Percentiles rank a stretch among this genome's conserved stretches.
These are phyloP conservation scores for Botrytis aclada DNA, from an alignment of 2,329 filamentous ascomycete genomes.

Conservation along the genomic window DNA sequence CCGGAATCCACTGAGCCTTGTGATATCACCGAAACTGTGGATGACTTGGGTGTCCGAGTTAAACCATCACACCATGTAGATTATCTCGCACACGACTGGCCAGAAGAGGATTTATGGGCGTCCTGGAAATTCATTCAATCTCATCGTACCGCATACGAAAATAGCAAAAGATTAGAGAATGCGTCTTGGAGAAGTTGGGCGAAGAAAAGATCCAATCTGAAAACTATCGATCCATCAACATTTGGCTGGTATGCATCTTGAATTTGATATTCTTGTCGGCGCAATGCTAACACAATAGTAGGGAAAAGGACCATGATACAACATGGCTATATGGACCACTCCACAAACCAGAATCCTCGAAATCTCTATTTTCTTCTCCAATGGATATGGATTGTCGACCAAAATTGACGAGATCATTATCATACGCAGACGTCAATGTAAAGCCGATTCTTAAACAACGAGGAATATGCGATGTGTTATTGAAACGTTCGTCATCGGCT, in stretches of 20 bases:
- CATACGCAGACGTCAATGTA: constrained; percentile 44
- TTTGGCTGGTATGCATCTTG: constrained; percentile 75
- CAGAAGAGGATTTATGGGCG: constrained; percentile 94
- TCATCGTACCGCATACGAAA: constrained; percentile 73
- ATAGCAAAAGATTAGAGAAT: constrained; percentile 83
- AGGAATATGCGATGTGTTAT: constrained; percentile 92
- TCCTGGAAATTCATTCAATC: constrained; percentile 93
- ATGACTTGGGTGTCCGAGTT: constrained; percentile 54
- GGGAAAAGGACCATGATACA: constrained; percentile 95
- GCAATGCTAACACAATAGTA: constrained; percentile 43
- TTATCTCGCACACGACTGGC: constrained; percentile 93
- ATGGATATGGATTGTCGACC: constrained; percentile 47
- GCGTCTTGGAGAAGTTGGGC: constrained; percentile 97
- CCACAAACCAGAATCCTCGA: constrained; percentile 51
- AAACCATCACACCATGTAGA: constrained; percentile 78
- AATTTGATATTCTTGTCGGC: background rate
- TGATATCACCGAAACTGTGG: constrained; percentile 39
- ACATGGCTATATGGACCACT: constrained; percentile 96
- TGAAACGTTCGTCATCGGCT: constrained; percentile 82
- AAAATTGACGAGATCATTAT: background rate
- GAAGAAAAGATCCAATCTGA: constrained; percentile 82
- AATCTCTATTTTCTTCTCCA: constrained; percentile 32
- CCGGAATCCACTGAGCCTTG: background rate
- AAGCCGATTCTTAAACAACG: constrained; percentile 91
- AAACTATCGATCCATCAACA: constrained; percentile 84